These are phyloP conservation scores for Hyaloscypha hepaticicola DNA, from an alignment of 495 filamentous ascomycete species.

Conservation along the genomic window DNA sequence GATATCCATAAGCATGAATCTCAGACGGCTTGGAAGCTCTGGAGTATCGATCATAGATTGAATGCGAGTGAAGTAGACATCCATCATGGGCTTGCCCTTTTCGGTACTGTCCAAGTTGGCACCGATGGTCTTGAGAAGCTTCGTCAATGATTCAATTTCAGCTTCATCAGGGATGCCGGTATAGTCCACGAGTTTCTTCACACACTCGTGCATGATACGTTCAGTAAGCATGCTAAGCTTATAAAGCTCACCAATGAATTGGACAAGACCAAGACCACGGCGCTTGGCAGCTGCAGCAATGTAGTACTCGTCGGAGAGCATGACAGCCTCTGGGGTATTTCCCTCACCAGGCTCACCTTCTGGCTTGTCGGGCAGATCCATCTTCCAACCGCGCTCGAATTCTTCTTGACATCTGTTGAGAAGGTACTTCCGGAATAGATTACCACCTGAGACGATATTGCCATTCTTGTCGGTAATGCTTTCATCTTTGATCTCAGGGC, in stretches of 20 bases:
- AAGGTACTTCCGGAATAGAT: conserved; percentile 95
- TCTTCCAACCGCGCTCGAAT: conserved; percentile 98
- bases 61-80: conserved; percentile 91
- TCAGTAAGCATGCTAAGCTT: conserved; percentile 98
- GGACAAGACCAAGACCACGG: conserved; percentile 93
- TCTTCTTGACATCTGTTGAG: conserved; percentile 98
- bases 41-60: conserved; percentile 71
- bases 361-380: conserved; percentile 77
- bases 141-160: conserved; percentile 91
- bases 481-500: conserved; percentile 91
- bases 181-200: conserved; percentile 94
- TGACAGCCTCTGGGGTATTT: conserved; percentile 63
- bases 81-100: conserved; percentile 79
- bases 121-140: conserved; percentile 89
- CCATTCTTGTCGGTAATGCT: conserved; percentile 82
- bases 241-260: conserved; percentile 99
- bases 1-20: conserved; percentile 96
- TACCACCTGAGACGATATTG: conserved; percentile 85
- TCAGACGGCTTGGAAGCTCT: conserved; percentile 78
- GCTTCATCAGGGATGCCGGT: conserved; percentile 91
- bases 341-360: conserved; percentile 59
- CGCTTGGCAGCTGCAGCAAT: conserved; percentile 93
- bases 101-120: conserved; percentile 77
- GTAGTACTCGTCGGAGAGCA: conserved; percentile 98
- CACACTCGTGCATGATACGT: conserved; percentile 99